Evolutionary conservation across 192 early-diverging fungal species (phyloP), one percentile per base, ranked within the genome.

Genomic region (Chytriomyces hyalinus): DNA sequence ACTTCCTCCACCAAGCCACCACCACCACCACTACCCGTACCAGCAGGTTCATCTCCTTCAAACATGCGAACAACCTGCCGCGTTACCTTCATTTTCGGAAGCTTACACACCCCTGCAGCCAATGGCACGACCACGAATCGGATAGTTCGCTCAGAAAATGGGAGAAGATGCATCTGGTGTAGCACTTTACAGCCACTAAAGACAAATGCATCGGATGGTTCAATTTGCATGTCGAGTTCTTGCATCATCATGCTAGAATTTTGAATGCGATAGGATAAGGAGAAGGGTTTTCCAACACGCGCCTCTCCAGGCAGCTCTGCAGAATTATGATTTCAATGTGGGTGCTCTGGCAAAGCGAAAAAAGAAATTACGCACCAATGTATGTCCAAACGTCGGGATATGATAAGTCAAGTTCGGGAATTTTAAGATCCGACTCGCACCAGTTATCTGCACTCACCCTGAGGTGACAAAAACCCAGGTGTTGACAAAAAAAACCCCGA

Each of bases 151-250:
- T 76, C 81, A 5, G 86, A 80, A 10, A 90, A 81, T 0, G 93
- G 92, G 3, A 92, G 84, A 0, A 95, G 67, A 8, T 82, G 83
- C 46, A 90, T 73, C 6, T 80, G 75, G 2, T 85, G 73, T 0
- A 75, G 47, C 7, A 36, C 64, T 20, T 75, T 75, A n/a, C 17
- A 88, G 20, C 93, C 93, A 9, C 90, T 83, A 77, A 92, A 94
- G 0, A 93, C 91, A 82, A 94, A 94, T 17, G 85, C 85, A 15
- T 95, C 93, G 9, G 87, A 83, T 0, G 89, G 75, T 70, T 94
- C 93, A 9, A 93, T 85, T 5, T 84, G 68, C 49, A 87, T 84
- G 11, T 82, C 65, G 9, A 93, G 80, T 68, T 93, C 88, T 5
- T 83, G 79, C 4, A 89, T 43, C 24, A 78, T 76, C 24, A 84